These are phyloP conservation scores for Pythium vanterpoolii DNA, from an alignment of 352 stramenopile species.

Conservation along the genomic window DNA sequence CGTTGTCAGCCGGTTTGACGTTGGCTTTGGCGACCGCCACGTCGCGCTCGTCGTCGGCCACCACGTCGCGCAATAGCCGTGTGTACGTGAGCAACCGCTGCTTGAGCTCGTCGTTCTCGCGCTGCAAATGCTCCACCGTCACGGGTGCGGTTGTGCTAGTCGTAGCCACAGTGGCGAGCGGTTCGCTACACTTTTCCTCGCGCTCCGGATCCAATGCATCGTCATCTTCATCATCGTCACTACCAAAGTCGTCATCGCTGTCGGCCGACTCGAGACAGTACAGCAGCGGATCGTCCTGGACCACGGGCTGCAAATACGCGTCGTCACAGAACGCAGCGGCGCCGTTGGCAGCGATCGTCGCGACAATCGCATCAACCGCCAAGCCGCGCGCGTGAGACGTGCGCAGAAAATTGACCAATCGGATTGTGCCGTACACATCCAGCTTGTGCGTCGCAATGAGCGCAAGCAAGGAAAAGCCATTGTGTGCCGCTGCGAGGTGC, in stretches of 20 bases:
- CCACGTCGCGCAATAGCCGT: constrained; percentile 62
- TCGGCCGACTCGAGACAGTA: constrained; percentile 75
- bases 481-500: constrained; percentile 51
- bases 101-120: constrained; percentile 74
- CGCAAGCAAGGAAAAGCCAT: constrained; percentile 52
- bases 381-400: constrained; percentile 40
- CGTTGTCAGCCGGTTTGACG: constrained; percentile 54
- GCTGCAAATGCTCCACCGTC: constrained; percentile 43
- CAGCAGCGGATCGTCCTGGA: constrained; percentile 74
- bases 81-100: constrained; percentile 72
- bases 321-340: constrained; percentile 55
- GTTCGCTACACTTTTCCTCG: constrained; percentile 37
- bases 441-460: constrained; percentile 50
- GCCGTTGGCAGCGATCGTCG: constrained; percentile 43
- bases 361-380: constrained; percentile 35
- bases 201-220: constrained; percentile 17
- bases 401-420: constrained; percentile 75
- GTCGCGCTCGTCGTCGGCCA: constrained; percentile 52
- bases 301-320: constrained; percentile 71
- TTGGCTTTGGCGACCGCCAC: constrained; percentile 12
- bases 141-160: constrained; percentile 17
- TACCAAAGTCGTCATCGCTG: constrained; percentile 49
- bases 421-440: constrained; percentile 79
- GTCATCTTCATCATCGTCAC: constrained; percentile 27
- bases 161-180: not conserved